Percentiles rank a stretch among this genome's conserved stretches.
Conservation (phyloP, 1,284 basidiomycete genomes). For the Grifola frondosa region DNA sequence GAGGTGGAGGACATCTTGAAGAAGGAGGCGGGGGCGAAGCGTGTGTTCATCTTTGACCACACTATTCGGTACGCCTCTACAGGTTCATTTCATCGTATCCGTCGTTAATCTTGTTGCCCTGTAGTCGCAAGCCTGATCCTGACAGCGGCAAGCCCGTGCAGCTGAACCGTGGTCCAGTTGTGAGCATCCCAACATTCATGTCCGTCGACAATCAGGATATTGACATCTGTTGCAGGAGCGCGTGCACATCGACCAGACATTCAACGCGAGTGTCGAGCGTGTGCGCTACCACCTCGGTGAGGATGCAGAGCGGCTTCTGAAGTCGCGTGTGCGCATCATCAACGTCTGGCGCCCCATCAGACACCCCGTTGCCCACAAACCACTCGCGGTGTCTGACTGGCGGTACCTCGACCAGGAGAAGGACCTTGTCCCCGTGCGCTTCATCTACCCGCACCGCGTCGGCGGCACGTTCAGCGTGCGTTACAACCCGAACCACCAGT, state of each 20-base stretch:
- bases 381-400: slow-evolving; percentile 49
- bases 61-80: slow-evolving; percentile 38
- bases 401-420: slow-evolving; percentile 35
- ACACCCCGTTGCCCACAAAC: slow-evolving; percentile 44
- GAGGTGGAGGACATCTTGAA: slow-evolving; percentile 45
- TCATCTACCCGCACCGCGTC: slow-evolving; percentile 35
- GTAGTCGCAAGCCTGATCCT: slow-evolving; percentile 19
- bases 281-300: slow-evolving; percentile 52
- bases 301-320: slow-evolving; percentile 45
- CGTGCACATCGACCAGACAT: slow-evolving; percentile 63
- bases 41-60: slow-evolving; percentile 46
- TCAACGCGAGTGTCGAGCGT: slow-evolving; percentile 44
- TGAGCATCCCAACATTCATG: slow-evolving; percentile 21
- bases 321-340: slow-evolving; percentile 55
- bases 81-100: background rate
- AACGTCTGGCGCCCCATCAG: slow-evolving; percentile 56
- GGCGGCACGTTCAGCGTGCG: slow-evolving; percentile 38
- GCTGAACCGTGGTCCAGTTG: slow-evolving; percentile 33
- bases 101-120: background rate
- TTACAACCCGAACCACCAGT: slow-evolving; percentile 41
- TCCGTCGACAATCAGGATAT: background rate
- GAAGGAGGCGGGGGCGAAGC: slow-evolving; percentile 40
- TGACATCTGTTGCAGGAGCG: slow-evolving; percentile 19
- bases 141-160: slow-evolving; percentile 6
- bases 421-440: slow-evolving; percentile 36